Evolutionary conservation across 1,284 basidiomycete species (phyloP).

Genomic region (Coniophora puteana): DNA sequence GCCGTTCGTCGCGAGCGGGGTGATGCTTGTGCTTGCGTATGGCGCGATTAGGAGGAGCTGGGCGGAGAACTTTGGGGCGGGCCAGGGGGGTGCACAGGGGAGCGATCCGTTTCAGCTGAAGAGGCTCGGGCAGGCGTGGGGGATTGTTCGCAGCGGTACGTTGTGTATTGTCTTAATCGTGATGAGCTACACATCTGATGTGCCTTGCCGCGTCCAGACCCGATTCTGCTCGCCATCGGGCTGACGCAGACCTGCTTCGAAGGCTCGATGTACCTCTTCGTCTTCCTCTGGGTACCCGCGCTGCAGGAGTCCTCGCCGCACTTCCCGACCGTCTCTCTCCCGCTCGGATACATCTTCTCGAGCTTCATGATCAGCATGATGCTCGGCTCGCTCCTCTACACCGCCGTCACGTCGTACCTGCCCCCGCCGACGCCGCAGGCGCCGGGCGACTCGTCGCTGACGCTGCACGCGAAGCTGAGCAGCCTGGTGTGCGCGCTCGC

Average conservation of each 20-base stretch:
- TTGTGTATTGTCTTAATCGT: conserved; percentile 5
- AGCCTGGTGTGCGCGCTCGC: conserved; percentile 57
- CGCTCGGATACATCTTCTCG: conserved; percentile 74
- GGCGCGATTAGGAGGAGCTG: conserved; percentile 55
- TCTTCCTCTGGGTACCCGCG: conserved; percentile 76
- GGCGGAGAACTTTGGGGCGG: conserved; percentile 64
- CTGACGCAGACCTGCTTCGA: conserved; percentile 76
- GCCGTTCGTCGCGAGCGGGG: conserved; percentile 64
- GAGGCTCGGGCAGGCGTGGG: conserved; percentile 55
- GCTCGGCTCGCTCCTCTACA: conserved; percentile 71
- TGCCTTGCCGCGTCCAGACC: conserved; percentile 37
- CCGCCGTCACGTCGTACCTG: conserved; percentile 42
- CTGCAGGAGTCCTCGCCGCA: conserved; percentile 55
- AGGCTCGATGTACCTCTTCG: conserved; percentile 80
- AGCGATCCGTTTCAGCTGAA: conserved; percentile 47
- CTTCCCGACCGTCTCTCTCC: conserved; percentile 36
- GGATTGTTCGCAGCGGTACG: conserved; percentile 52
- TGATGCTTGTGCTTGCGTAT: conserved; percentile 50
- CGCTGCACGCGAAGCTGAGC: conserved; percentile 65
- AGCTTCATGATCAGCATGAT: conserved; percentile 79
- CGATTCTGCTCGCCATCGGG: conserved; percentile 61
- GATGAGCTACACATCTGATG: conserved; percentile 6
- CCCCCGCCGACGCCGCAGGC: conserved; percentile 23
- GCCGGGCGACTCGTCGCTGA: conserved; percentile 38
- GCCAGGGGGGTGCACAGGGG: conserved; percentile 30